Conservation (phyloP, 331 rosid species). For the Acacia concinna region DNA sequence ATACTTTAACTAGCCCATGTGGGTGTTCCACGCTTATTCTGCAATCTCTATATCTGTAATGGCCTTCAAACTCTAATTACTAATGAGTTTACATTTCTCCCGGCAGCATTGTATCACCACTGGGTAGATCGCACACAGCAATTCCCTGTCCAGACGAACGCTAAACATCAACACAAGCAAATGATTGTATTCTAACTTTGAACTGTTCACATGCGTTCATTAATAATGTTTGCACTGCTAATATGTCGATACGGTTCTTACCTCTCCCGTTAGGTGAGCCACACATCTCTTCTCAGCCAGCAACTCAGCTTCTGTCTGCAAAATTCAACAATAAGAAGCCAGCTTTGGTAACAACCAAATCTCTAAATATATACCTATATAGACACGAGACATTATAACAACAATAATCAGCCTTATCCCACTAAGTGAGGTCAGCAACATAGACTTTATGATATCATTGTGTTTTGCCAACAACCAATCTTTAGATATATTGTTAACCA, state of each 20-base stretch:
- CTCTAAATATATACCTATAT: too few species aligned
- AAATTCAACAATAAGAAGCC: slow-evolving; percentile 8
- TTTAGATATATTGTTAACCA: too few species aligned
- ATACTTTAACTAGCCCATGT: not conserved
- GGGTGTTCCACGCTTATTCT: slow-evolving; percentile 11
- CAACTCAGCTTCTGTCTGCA: slow-evolving; percentile 92
- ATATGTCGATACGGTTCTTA: slow-evolving; percentile 19
- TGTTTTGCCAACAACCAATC: too few species aligned
- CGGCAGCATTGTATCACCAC: slow-evolving; percentile 96
- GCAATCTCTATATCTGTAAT: slow-evolving; percentile 28
- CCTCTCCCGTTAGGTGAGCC: slow-evolving; percentile 97
- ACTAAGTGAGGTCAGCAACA: too few species aligned
- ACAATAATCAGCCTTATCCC: too few species aligned
- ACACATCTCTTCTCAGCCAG: slow-evolving; percentile 94
- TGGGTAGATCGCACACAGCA: slow-evolving; percentile 90
- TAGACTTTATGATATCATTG: too few species aligned
- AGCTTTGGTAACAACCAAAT: too few species aligned
- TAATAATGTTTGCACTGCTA: not conserved
- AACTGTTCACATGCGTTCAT: not conserved
- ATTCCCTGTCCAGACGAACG: slow-evolving; percentile 54
- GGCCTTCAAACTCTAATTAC: slow-evolving; percentile 13
- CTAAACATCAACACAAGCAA: not conserved
- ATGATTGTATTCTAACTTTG: not conserved
- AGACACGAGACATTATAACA: not conserved
- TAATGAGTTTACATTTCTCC: slow-evolving; percentile 73